Percentiles rank a stretch among this genome's conserved stretches.
Evolutionary conservation across 2,329 filamentous ascomycete species (phyloP).

Genomic region (Verticillium dahliae): DNA sequence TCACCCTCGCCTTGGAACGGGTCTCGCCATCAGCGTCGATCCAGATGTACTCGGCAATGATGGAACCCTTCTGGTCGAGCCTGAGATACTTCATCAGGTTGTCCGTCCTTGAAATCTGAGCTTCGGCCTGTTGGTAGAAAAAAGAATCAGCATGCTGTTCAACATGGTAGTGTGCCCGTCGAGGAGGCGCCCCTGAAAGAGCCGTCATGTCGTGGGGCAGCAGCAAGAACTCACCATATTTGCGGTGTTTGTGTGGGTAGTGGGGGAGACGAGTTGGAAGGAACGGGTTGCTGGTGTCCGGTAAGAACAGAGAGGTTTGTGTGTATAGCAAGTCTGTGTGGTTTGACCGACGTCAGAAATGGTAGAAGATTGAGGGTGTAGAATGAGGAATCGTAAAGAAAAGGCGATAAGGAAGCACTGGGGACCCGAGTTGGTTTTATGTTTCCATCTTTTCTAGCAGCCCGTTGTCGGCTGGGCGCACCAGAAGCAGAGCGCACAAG

Average conservation of each 20-base stretch:
- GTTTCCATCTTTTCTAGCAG: background rate
- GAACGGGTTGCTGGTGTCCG: background rate
- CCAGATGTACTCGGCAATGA: slow-evolving; percentile 98
- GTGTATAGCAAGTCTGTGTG: background rate
- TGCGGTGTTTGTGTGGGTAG: background rate
- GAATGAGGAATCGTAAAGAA: background rate
- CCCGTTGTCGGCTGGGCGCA: background rate
- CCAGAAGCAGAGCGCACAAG: background rate
- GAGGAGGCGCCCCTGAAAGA: too few relatives aligned
- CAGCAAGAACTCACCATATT: background rate
- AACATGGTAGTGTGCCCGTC: too few relatives aligned
- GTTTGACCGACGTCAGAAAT: background rate
- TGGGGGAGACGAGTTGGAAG: background rate
- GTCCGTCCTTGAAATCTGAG: background rate
- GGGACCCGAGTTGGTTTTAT: background rate
- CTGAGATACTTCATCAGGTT: slow-evolving; percentile 88
- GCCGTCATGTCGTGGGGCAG: background rate
- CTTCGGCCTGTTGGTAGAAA: background rate
- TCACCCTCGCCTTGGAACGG: slow-evolving; percentile 94
- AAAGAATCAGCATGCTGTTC: background rate
- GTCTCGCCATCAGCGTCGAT: slow-evolving; percentile 77
- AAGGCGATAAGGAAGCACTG: background rate
- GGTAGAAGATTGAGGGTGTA: background rate
- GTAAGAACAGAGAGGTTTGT: background rate
- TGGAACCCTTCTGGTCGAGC: slow-evolving; percentile 79